Conservation (phyloP, 129 eudicot species). For the Chrysanthemum makinoi region DNA sequence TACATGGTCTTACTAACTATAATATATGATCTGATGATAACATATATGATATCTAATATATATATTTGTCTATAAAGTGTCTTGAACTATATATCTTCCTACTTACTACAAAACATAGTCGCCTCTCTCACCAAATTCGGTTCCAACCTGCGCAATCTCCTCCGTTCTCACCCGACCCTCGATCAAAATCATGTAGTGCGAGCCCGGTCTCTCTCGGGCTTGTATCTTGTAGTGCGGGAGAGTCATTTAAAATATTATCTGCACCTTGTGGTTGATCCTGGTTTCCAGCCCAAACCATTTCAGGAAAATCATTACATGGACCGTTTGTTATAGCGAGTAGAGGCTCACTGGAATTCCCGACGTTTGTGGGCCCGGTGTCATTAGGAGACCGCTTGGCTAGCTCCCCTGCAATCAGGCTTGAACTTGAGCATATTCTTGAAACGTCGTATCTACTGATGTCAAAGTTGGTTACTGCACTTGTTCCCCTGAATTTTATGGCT, state of each 20-base stretch:
- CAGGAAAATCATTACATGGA: slow-evolving; percentile 36
- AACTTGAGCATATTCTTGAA: slow-evolving; percentile 82
- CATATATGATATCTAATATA: no score
- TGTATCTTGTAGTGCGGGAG: not conserved
- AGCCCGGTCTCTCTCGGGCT: slow-evolving; percentile 6
- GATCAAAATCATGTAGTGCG: not conserved
- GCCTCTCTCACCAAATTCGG: slow-evolving; percentile 2
- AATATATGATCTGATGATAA: no score
- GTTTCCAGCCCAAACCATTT: slow-evolving; percentile 46
- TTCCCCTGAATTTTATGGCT: slow-evolving; percentile 91
- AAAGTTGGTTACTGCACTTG: slow-evolving; percentile 85
- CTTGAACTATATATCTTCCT: slow-evolving; percentile 1
- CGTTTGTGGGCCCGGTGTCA: slow-evolving; percentile 24
- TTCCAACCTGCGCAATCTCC: slow-evolving; percentile 3
- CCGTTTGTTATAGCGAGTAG: slow-evolving; percentile 45
- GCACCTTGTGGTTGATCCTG: slow-evolving; percentile 19
- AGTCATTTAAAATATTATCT: not conserved
- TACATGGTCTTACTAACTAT: no score
- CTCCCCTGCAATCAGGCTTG: slow-evolving; percentile 70
- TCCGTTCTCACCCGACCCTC: not conserved
- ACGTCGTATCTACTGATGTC: slow-evolving; percentile 85
- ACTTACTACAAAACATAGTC: slow-evolving; percentile 12
- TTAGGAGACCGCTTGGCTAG: slow-evolving; percentile 64
- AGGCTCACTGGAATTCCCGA: slow-evolving; percentile 31
- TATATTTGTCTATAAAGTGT: no score